Base-by-base conservation (phyloP, 176 grass and related monocot species). In the Pharus latifolius region DNA sequence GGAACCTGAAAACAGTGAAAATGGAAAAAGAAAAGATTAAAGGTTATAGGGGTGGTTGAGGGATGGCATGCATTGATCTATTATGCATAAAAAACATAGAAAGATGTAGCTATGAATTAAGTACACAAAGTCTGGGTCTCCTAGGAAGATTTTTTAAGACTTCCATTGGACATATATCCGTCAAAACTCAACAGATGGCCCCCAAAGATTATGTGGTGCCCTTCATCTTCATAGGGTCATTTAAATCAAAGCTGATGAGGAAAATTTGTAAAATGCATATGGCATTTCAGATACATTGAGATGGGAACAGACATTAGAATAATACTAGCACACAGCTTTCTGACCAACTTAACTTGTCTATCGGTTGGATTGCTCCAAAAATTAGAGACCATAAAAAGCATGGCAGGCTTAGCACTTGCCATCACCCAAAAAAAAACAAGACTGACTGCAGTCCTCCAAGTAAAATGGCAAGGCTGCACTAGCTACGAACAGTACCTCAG, bases 1-100 rank as follows among this genome's bases (percentile, higher is more conserved):
- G 92, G 88, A 72, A 96, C 92, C 92, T 96, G 60, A 37, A 67
- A 59, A 57, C 3, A 62, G 26, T 11, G 25, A 10, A 63, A 45
- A 67, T 37, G 31, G 6, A 23, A 53, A 54, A 74, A 55, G 11
- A 29, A 18, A 37, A 19, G 30, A n/a, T 1, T 44, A 63, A 41
- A n/a, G n/a, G n/a, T n/a, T n/a, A n/a, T n/a, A n/a, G n/a, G n/a
- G n/a, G n/a, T n/a, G n/a, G n/a, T 7, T 46, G 17, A 64, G 17
- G 29, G 14, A 72, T 45, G 34, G 13, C 25, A 33, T 12, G n/a
- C 53, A 49, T 24, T 70, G 26, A 43, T 71, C 31, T 35, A 67
- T 60, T 35, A 67, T 60, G 26, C 27, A 43, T 16, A 27, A 63
- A 37, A 52, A 2, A 20, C 41, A 54, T 14, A 23, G 45, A 37